Conservation (phyloP, 306 rosid genomes). For the Cicer yamashitae region DNA sequence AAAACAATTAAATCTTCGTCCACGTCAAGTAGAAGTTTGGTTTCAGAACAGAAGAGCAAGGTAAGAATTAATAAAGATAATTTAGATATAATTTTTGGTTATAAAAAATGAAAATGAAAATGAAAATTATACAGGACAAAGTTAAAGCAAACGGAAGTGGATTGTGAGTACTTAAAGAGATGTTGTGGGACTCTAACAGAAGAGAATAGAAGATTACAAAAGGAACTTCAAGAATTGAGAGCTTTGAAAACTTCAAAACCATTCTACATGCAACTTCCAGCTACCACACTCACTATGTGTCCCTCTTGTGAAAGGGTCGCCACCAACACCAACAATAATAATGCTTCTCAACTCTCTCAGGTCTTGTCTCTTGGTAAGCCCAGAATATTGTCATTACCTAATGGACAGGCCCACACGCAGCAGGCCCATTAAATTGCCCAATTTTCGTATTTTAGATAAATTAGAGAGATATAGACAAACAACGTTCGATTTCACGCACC, state of each 20-base stretch:
- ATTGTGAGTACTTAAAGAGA: conserved; percentile 90
- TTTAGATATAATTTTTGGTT: too few relatives aligned
- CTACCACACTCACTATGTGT: conserved; percentile 98
- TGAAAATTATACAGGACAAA: conserved; percentile 64
- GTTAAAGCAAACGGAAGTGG: conserved; percentile 97
- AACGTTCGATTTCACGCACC: background rate
- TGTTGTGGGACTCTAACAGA: conserved; percentile 91
- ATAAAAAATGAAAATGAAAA: background rate
- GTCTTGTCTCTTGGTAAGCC: conserved; percentile 46
- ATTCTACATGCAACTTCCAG: conserved; percentile 91
- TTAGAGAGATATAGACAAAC: conserved; percentile 9
- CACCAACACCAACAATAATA: conserved; percentile 46
- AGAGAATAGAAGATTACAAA: conserved; percentile 90
- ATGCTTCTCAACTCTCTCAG: conserved; percentile 21
- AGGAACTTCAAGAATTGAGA: conserved; percentile 91
- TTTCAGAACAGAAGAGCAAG: conserved; percentile 99
- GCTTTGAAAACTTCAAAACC: conserved; percentile 84
- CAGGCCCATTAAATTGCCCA: conserved; percentile 39
- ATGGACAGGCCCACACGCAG: conserved; percentile 44
- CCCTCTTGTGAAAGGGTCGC: conserved; percentile 90
- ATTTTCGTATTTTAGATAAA: conserved; percentile 13
- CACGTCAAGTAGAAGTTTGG: conserved; percentile 99
- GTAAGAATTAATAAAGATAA: conserved; percentile 43
- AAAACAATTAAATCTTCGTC: conserved; percentile 84
- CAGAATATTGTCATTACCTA: conserved; percentile 42